phyloP scores from a whole-genome alignment of 2,329 filamentous ascomycete genomes.

The Pseudogymnoascus sp. region DNA sequence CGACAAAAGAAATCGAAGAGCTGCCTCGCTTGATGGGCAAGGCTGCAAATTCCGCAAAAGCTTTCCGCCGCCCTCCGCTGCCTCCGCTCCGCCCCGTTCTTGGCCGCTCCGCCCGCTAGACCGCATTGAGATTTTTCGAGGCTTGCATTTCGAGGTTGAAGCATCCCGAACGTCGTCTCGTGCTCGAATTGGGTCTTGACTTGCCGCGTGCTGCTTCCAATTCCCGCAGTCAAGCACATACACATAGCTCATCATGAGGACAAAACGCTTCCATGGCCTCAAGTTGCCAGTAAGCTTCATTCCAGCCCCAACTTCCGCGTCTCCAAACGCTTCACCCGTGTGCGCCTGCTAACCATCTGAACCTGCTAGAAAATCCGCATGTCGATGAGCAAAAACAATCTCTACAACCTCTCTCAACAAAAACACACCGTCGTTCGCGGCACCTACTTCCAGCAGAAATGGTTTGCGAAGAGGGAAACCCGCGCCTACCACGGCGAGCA shows the following conservation, averaged over 20 bases:
- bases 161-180: conserved; percentile 7
- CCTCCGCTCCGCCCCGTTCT: neutral
- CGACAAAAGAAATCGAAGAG: conserved; percentile 7
- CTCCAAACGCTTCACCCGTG: neutral
- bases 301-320: neutral
- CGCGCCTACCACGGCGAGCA: conserved; percentile 93
- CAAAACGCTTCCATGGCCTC: conserved; percentile 60
- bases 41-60: conserved; percentile 6
- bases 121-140: conserved; percentile 10
- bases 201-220: conserved; percentile 3
- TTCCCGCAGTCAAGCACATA: conserved; percentile 11
- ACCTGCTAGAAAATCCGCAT: conserved; percentile 73
- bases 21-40: conserved; percentile 7
- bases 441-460: conserved; percentile 99
- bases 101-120: conserved; percentile 2
- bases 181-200: neutral
- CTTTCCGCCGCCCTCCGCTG: neutral
- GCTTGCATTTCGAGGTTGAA: conserved; percentile 9
- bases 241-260: conserved; percentile 31
- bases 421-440: neutral
- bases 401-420: conserved; percentile 65
- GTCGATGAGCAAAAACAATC: conserved; percentile 96
- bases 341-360: conserved; percentile 11
- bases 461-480: conserved; percentile 75
- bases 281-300: conserved; percentile 51